Base-by-base conservation (phyloP, 2,329 filamentous ascomycete genomes). In the Stagonosporopsis tanaceti region DNA sequence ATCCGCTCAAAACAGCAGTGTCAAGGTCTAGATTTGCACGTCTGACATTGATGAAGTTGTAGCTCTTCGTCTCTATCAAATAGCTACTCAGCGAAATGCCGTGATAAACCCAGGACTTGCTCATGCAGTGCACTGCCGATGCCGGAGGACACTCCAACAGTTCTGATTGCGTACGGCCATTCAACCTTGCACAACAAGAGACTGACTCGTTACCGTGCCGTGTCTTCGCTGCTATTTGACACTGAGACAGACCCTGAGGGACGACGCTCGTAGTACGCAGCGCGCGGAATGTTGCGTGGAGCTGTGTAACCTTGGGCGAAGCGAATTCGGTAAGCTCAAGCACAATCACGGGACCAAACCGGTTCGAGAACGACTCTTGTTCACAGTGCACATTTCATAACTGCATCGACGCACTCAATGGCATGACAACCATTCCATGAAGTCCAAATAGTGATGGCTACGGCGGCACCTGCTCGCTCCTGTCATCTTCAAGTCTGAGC, bases 341-440 rank as follows among this genome's bases (percentile, higher is more conserved):
- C 51, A 56, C 63, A 62, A 50, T 46, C 50, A 59, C 53, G 67
- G 63, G 71, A 71, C 50, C 54, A 60, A 63, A 60, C 70, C 65
- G 68, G 70, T 66, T 73, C 65, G 66, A 73, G 65, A 61, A 62
- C 47, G 47, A 42, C 25, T 20, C 22, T 46, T 24, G 4, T 44
- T 46, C 50, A 63, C 59, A 35, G 59, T 56, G 27, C 47, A 47
- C 44, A 34, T 42, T 27, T 47, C 42, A 51, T 34, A 40, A 38
- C 17, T 25, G 25, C 14, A 44, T 39, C 38, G 46, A 40, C 34
- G 46, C 47, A 12, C 24, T 45, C 37, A 22, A 34, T 41, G 40
- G 27, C 38, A 46, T 38, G 37, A 34, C 17, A 25, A 25, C 40
- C 20, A 14, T 45, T 44, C 32, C 44, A 27, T 51, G 44, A 34